These are phyloP conservation scores for Mycena amicta DNA, from an alignment of 768 basidiomycete genomes.

Conservation along the genomic window DNA sequence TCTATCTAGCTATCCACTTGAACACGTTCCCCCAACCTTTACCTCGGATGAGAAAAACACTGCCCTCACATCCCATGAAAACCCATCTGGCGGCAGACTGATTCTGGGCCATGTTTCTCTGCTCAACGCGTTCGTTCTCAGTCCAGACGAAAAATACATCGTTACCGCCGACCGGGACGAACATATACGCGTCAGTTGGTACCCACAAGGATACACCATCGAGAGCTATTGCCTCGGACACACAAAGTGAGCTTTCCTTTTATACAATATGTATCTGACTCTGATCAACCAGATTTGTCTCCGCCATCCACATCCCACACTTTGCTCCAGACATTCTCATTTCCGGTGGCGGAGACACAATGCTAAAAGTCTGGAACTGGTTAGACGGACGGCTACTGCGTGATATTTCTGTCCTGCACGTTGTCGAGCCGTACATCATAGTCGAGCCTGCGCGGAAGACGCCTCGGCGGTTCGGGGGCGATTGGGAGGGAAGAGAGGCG, in stretches of 20 bases:
- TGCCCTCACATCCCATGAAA: slow-evolving; percentile 62
- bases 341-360: slow-evolving; percentile 86
- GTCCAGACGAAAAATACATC: slow-evolving; percentile 69
- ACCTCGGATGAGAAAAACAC: slow-evolving; percentile 36
- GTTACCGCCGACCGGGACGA: slow-evolving; percentile 94
- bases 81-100: slow-evolving; percentile 67
- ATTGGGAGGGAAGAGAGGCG: slow-evolving; percentile 17
- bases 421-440: slow-evolving; percentile 52
- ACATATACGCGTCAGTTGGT: slow-evolving; percentile 91
- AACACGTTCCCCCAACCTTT: slow-evolving; percentile 34
- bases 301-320: slow-evolving; percentile 71
- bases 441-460: slow-evolving; percentile 37
- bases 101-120: slow-evolving; percentile 89
- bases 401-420: slow-evolving; percentile 53
- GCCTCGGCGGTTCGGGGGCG: slow-evolving; percentile 30
- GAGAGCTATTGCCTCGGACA: slow-evolving; percentile 89
- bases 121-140: slow-evolving; percentile 72
- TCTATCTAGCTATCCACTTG: slow-evolving; percentile 60
- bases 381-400: slow-evolving; percentile 56
- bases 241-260: slow-evolving; percentile 55
- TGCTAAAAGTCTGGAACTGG: slow-evolving; percentile 82
- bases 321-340: slow-evolving; percentile 55
- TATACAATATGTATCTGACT: neutral
- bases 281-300: slow-evolving; percentile 65
- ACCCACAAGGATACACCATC: slow-evolving; percentile 81